Conservation (phyloP, 768 basidiomycete species). For the Pleurotus salmoneostramineus region DNA sequence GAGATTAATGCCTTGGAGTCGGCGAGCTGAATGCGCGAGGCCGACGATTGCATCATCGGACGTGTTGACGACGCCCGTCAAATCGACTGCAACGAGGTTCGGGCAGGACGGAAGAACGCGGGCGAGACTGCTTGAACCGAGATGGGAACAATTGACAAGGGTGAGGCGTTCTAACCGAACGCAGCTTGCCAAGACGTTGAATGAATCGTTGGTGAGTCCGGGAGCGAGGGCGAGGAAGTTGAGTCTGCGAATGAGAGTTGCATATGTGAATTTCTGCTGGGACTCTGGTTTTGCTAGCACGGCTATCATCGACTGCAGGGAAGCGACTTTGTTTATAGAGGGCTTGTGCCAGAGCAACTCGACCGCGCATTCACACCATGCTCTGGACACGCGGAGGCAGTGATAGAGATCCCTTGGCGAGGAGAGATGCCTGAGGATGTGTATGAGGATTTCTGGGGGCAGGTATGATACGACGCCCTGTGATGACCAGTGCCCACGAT, state of each 20-base stretch:
- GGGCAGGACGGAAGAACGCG: slow-evolving; percentile 65
- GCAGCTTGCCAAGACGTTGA: slow-evolving; percentile 69
- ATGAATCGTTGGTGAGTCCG: slow-evolving; percentile 70
- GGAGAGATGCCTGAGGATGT: slow-evolving; percentile 84
- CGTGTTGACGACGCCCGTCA: slow-evolving; percentile 66
- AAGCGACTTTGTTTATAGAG: slow-evolving; percentile 60
- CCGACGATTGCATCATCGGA: slow-evolving; percentile 70
- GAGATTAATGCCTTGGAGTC: slow-evolving; percentile 90
- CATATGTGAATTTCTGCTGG: slow-evolving; percentile 82
- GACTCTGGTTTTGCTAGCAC: slow-evolving; percentile 47
- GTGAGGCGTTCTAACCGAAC: slow-evolving; percentile 85
- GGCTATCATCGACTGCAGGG: slow-evolving; percentile 75
- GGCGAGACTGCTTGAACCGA: slow-evolving; percentile 62
- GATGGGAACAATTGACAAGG: slow-evolving; percentile 69
- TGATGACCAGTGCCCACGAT: slow-evolving; percentile 69
- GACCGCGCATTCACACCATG: slow-evolving; percentile 95
- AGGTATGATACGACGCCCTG: slow-evolving; percentile 36
- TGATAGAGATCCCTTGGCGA: slow-evolving; percentile 69
- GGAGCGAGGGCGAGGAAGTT: slow-evolving; percentile 76
- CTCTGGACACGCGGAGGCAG: slow-evolving; percentile 76
- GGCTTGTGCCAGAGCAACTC: slow-evolving; percentile 96
- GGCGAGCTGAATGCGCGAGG: slow-evolving; percentile 65
- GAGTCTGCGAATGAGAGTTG: slow-evolving; percentile 83
- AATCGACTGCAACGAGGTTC: slow-evolving; percentile 84
- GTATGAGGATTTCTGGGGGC: slow-evolving; percentile 90